Conservation (phyloP, 2,329 filamentous ascomycete genomes). For the Epichloe gansuensis region DNA sequence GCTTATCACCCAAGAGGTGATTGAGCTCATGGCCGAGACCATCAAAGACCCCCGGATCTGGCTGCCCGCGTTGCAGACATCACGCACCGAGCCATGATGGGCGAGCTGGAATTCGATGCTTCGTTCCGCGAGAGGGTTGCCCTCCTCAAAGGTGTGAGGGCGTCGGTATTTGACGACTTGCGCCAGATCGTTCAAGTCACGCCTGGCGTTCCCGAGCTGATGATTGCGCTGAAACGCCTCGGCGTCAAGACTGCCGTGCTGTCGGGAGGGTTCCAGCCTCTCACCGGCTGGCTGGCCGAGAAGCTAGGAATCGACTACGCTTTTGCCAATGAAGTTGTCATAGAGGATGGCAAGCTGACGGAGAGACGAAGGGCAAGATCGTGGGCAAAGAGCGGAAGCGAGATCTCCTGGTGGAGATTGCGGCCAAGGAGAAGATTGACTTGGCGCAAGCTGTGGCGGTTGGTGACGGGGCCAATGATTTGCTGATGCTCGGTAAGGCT, state of each 20-base stretch:
- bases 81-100: slow-evolving; percentile 88
- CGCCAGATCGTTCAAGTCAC: slow-evolving; percentile 68
- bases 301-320: slow-evolving; percentile 79
- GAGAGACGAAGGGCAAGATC: slow-evolving; percentile 59
- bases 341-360: slow-evolving; percentile 50
- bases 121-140: slow-evolving; percentile 71
- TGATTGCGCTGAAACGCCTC: slow-evolving; percentile 60
- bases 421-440: slow-evolving; percentile 51
- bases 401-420: slow-evolving; percentile 59
- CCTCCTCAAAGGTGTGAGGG: slow-evolving; percentile 69
- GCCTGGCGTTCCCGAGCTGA: slow-evolving; percentile 62
- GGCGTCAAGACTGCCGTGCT: slow-evolving; percentile 84
- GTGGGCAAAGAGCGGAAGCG: slow-evolving; percentile 67
- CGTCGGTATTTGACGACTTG: slow-evolving; percentile 66
- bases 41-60: slow-evolving; percentile 59
- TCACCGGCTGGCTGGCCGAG: slow-evolving; percentile 75
- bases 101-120: slow-evolving; percentile 82
- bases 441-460: slow-evolving; percentile 60
- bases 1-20: slow-evolving; percentile 92
- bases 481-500: slow-evolving; percentile 66
- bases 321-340: slow-evolving; percentile 71
- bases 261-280: slow-evolving; percentile 81
- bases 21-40: slow-evolving; percentile 82
- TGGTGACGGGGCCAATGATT: slow-evolving; percentile 73
- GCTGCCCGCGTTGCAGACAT: slow-evolving; percentile 75